Evolutionary conservation across 2,329 filamentous ascomycete species (phyloP).

Genomic region (Metarhizium rileyi): DNA sequence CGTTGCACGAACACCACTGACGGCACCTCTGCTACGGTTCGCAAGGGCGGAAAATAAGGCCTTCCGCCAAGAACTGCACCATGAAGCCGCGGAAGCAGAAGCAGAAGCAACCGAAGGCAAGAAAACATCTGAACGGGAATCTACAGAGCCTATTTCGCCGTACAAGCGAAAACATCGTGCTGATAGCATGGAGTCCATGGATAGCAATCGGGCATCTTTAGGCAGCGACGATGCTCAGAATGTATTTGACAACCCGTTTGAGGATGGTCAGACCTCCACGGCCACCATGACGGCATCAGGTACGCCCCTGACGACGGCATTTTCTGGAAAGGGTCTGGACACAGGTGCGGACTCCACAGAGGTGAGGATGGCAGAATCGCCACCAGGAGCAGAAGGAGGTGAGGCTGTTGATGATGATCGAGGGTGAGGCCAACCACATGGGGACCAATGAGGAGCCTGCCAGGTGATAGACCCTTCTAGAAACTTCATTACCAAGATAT

Average conservation of each 20-base stretch:
- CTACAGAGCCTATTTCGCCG: slow-evolving; percentile 32
- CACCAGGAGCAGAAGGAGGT: slow-evolving; percentile 8
- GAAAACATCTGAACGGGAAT: slow-evolving; percentile 5
- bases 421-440: neutral
- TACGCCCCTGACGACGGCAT: slow-evolving; percentile 14
- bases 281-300: neutral
- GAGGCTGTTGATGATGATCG: neutral
- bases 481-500: slow-evolving; percentile 15
- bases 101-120: slow-evolving; percentile 10
- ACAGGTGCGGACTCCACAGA: slow-evolving; percentile 5
- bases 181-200: slow-evolving; percentile 36
- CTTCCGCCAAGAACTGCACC: slow-evolving; percentile 39
- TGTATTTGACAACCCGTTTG: slow-evolving; percentile 22
- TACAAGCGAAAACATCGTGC: slow-evolving; percentile 37
- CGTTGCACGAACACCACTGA: slow-evolving; percentile 24
- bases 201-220: slow-evolving; percentile 34
- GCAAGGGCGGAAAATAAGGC: slow-evolving; percentile 40
- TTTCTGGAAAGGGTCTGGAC: slow-evolving; percentile 14
- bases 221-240: slow-evolving; percentile 27
- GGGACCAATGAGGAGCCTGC: neutral
- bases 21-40: slow-evolving; percentile 34
- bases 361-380: neutral
- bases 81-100: slow-evolving; percentile 22
- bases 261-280: slow-evolving; percentile 14
- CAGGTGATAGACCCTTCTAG: slow-evolving; percentile 20